A percentile compares a stretch with the other conserved stretches of the same genome.
Conservation (phyloP, 108 stramenopile genomes). For the Heterococcus sp. region DNA sequence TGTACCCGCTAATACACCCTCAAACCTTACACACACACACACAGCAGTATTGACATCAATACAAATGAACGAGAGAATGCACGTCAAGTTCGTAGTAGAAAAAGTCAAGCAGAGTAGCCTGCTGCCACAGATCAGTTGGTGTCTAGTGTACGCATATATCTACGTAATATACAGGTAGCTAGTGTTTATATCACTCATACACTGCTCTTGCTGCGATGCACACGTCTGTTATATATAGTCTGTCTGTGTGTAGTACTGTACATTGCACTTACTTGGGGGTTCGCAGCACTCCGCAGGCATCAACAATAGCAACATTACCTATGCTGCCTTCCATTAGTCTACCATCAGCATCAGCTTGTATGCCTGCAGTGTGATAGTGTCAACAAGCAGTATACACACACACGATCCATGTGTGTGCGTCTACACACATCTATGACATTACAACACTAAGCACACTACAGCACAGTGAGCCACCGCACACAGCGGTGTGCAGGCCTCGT, state of each 20-base stretch:
- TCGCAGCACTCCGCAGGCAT: slow-evolving; percentile 14
- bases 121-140: too few species aligned
- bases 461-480: not conserved
- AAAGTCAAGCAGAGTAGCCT: too few species aligned
- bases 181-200: too few species aligned
- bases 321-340: slow-evolving; percentile 31
- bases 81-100: too few species aligned
- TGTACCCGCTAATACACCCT: slow-evolving; percentile 30
- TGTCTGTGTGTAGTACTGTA: too few species aligned
- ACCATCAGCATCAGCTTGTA: slow-evolving; percentile 9
- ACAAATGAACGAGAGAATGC: too few species aligned
- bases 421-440: not conserved
- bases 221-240: too few species aligned
- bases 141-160: too few species aligned
- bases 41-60: too few species aligned
- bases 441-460: not conserved
- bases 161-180: too few species aligned
- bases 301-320: slow-evolving; percentile 37
- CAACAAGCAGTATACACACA: not conserved
- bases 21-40: too few species aligned
- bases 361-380: not conserved
- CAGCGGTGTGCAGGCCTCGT: not conserved
- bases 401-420: not conserved
- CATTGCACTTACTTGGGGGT: slow-evolving; percentile 26
- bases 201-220: too few species aligned